Evolutionary conservation across 2,329 filamentous ascomycete species (phyloP).

Genomic region (Aspergillus terreus): DNA sequence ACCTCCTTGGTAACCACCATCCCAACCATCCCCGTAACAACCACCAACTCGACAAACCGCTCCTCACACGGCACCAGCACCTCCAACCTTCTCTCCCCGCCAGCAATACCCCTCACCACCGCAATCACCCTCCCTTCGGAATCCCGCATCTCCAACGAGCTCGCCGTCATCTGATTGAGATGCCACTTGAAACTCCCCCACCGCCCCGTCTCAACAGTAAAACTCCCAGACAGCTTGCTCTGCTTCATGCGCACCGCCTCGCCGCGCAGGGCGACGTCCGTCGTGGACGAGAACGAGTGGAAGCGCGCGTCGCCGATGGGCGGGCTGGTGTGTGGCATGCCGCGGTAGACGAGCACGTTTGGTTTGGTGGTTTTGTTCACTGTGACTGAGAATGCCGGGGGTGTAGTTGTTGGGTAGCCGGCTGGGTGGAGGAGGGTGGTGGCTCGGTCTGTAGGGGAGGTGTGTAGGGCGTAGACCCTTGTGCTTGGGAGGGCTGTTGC

Average conservation of each 20-base stretch:
- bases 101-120: not conserved
- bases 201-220: not conserved
- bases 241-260: not conserved
- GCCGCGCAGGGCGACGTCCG: not conserved
- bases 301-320: not conserved
- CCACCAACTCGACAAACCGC: not conserved
- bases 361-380: not conserved
- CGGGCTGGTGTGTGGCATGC: not conserved
- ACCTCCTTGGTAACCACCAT: not conserved
- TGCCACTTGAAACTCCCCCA: not conserved
- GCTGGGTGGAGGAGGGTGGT: not conserved
- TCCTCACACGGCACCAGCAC: not conserved
- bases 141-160: not conserved
- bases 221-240: not conserved
- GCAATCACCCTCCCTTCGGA: not conserved
- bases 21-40: not conserved
- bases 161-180: not conserved
- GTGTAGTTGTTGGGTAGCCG: not conserved
- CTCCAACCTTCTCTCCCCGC: not conserved
- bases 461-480: not conserved
- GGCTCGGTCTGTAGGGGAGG: not conserved
- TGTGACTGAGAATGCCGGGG: not conserved
- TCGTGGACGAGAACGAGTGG: not conserved
- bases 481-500: not conserved
- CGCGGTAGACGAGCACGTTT: not conserved